Evolutionary conservation across 2,329 filamentous ascomycete genomes (phyloP).

Genomic region (Mycosphaerella arachidis): DNA sequence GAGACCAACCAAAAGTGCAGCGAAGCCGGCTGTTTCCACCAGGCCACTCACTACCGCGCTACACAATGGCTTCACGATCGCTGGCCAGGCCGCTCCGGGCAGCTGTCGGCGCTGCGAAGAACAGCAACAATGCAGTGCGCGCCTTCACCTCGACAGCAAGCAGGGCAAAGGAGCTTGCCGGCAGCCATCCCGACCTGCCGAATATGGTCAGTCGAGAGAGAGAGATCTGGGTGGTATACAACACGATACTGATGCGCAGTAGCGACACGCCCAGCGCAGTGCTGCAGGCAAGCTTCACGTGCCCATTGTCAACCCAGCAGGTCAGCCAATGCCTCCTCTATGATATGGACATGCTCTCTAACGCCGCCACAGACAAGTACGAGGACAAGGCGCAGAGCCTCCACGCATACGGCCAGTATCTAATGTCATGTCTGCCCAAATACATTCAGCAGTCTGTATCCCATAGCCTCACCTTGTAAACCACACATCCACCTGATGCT

Average conservation of each 20-base stretch:
- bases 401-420: constrained; percentile 92
- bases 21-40: not conserved
- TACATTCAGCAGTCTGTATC: constrained; percentile 78
- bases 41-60: not conserved
- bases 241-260: not conserved
- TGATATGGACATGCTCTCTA: not conserved
- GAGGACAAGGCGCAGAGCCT: constrained; percentile 78
- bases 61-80: constrained; percentile 15
- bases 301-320: constrained; percentile 78
- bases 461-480: not conserved
- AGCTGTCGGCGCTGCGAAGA: constrained; percentile 9
- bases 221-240: not conserved
- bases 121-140: constrained; percentile 29
- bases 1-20: not conserved
- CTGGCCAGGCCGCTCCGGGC: constrained; percentile 12
- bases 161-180: constrained; percentile 43
- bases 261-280: constrained; percentile 37
- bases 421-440: constrained; percentile 95
- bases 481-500: not conserved
- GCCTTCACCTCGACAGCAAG: constrained; percentile 41
- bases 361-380: constrained; percentile 66
- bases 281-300: constrained; percentile 58
- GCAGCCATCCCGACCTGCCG: constrained; percentile 39
- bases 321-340: constrained; percentile 9
- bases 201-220: constrained; percentile 35